Evolutionary conservation across 306 rosid species (phyloP).

Genomic region (Trichosanthes truncata): DNA sequence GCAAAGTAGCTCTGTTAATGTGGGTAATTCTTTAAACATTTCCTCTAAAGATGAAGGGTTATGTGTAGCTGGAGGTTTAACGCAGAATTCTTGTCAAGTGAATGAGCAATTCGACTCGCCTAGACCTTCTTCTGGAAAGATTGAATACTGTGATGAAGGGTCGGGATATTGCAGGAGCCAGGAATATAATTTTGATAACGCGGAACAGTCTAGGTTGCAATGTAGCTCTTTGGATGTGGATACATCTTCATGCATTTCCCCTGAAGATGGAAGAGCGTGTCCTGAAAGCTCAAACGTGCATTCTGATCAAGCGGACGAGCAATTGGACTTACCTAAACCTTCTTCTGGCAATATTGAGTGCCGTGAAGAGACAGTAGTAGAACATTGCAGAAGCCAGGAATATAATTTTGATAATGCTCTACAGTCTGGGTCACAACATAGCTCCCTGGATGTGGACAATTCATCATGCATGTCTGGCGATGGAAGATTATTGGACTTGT

Average conservation of each 20-base stretch:
- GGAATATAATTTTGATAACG: conserved; percentile 44
- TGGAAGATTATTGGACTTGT: conserved; percentile 19
- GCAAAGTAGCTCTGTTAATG: conserved; percentile 22
- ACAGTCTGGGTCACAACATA: conserved; percentile 19
- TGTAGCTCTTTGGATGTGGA: conserved; percentile 24
- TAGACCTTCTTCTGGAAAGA: conserved; percentile 29
- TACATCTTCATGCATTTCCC: conserved; percentile 17
- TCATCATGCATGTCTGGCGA: conserved; percentile 18
- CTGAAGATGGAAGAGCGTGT: conserved; percentile 18
- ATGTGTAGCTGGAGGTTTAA: conserved; percentile 2
- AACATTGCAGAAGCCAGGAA: conserved; percentile 39
- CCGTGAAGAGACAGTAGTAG: neutral
- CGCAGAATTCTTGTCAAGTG: conserved; percentile 17
- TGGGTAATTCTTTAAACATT: conserved; percentile 17
- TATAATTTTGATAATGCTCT: conserved; percentile 41
- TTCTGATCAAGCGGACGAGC: conserved; percentile 25
- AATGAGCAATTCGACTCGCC: conserved; percentile 19
- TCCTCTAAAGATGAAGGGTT: conserved; percentile 15
- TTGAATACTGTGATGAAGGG: conserved; percentile 9
- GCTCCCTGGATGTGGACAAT: conserved; percentile 21
- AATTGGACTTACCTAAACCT: conserved; percentile 22
- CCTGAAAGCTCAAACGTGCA: conserved; percentile 6
- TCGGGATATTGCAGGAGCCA: conserved; percentile 27
- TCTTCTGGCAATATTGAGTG: conserved; percentile 27
- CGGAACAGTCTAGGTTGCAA: conserved; percentile 24